Evolutionary conservation across 2,329 filamentous ascomycete species (phyloP), one percentile per base, ranked within the genome.

Genomic region (Tolypocladium inflatum): DNA sequence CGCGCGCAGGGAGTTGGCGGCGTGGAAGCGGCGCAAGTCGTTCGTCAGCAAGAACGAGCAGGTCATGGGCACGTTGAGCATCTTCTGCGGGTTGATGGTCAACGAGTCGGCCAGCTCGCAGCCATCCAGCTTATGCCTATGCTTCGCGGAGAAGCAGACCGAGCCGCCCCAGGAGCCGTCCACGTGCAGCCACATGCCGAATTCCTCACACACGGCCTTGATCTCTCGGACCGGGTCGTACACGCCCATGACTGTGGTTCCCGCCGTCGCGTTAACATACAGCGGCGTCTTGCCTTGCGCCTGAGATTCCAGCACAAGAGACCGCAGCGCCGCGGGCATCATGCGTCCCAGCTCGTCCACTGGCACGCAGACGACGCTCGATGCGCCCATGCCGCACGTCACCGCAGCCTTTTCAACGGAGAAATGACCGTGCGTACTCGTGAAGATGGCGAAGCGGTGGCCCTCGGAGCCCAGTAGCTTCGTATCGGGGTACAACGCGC

Each of bases 61-160:
- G 0, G 92, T 96, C 54, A 95, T 76, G 0, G 93, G 93, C 3
- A 91, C 89, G 58, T 90, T 90, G 68, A 97, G 82, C 93, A 97
- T 97, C 75, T 97, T 97, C 75, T 97, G 93, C 58, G 94, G 91
- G 72, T 96, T 97, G 55, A 96, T 82, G 1, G 91, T 90, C 42
- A 97, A 77, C 15, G 85, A 90, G 72, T 96, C 82, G 10, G 91
- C 93, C 43, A 87, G 78, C 43, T 91, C 80, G 3, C 81, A 77
- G 13, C 93, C 93, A 1, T 76, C 71, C 17, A 97, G 76, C 67
- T 90, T 89, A 60, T 70, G 66, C 48, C 75, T 76, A 42, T 89
- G 86, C 58, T 74, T 75, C n/a, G 78, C 65, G 0, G 85, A 88
- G 74, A 97, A 96, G 63, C 89, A 80, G 58, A 89, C 90, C 1